Evolutionary conservation across 345 rosid species (phyloP).

Genomic region (Arabis hirsuta): DNA sequence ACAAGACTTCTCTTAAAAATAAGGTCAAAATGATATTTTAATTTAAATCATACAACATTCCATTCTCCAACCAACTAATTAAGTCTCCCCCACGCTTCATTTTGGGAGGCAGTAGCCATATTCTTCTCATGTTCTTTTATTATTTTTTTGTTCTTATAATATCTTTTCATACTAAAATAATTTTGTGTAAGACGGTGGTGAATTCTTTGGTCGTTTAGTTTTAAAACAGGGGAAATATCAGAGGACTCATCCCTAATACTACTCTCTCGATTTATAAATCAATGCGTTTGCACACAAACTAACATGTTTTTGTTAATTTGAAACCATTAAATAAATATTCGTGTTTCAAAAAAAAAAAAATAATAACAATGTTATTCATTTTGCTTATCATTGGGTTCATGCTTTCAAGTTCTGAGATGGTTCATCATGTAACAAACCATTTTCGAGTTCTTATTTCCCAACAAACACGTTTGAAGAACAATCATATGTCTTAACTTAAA

Average conservation of each 20-base stretch:
- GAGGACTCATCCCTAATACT: background rate
- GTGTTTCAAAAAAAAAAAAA: background rate
- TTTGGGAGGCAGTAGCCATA: slow-evolving; percentile 22
- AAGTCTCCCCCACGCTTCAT: slow-evolving; percentile 29
- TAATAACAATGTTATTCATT: too few relatives aligned
- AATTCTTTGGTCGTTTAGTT: background rate
- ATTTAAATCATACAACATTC: slow-evolving; percentile 10
- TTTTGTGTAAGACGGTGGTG: background rate
- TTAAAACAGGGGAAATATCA: background rate
- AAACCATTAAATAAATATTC: background rate
- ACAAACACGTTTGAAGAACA: too few relatives aligned
- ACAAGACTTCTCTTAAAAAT: background rate
- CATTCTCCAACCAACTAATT: slow-evolving; percentile 28
- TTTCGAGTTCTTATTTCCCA: too few relatives aligned
- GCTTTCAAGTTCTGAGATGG: too few relatives aligned
- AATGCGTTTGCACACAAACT: background rate
- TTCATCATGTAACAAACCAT: too few relatives aligned
- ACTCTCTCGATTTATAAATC: background rate
- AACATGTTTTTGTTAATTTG: background rate
- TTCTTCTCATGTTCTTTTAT: slow-evolving; percentile 20
- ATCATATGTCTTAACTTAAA: too few relatives aligned
- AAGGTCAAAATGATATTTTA: background rate
- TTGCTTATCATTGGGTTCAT: background rate
- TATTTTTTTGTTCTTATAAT: background rate
- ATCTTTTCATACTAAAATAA: background rate